These are phyloP conservation scores for Naganishia vaughanmartiniae DNA, from an alignment of 768 basidiomycete genomes.

Conservation along the genomic window DNA sequence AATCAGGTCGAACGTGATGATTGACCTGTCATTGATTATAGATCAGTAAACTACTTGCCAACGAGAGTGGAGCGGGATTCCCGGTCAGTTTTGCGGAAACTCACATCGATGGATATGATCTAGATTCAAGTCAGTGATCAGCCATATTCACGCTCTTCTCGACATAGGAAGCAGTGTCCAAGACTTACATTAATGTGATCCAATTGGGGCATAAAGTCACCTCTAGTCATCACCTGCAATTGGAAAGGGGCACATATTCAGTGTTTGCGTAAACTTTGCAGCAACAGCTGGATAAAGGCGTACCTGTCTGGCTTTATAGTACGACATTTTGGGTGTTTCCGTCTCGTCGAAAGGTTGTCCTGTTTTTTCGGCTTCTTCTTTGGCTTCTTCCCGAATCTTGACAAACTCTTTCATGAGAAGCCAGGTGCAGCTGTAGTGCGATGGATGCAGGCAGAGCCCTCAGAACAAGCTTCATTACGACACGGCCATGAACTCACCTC, in stretches of 20 bases:
- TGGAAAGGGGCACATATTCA: background rate
- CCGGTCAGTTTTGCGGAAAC: constrained; percentile 36
- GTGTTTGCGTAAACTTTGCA: background rate
- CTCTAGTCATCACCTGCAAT: constrained; percentile 33
- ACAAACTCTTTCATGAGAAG: constrained; percentile 72
- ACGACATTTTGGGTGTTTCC: constrained; percentile 30
- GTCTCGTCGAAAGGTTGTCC: constrained; percentile 25
- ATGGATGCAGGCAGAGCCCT: constrained; percentile 62
- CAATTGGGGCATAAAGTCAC: constrained; percentile 70
- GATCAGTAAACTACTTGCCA: background rate
- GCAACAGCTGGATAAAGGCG: background rate
- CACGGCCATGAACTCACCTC: background rate
- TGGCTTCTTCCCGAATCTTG: constrained; percentile 55
- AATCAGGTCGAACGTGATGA: constrained; percentile 76
- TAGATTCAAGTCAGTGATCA: constrained; percentile 40
- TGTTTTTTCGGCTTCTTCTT: constrained; percentile 29
- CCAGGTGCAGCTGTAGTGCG: constrained; percentile 75
- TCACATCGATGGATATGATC: constrained; percentile 75
- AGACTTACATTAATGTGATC: constrained; percentile 54
- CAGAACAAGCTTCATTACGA: background rate
- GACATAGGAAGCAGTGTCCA: background rate
- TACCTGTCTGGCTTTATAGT: constrained; percentile 27
- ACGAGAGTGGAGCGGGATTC: background rate
- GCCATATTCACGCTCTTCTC: background rate
- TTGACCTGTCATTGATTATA: constrained; percentile 56